Conservation (phyloP, 2,329 filamentous ascomycete species). For the Aspergillus phoenicis region DNA sequence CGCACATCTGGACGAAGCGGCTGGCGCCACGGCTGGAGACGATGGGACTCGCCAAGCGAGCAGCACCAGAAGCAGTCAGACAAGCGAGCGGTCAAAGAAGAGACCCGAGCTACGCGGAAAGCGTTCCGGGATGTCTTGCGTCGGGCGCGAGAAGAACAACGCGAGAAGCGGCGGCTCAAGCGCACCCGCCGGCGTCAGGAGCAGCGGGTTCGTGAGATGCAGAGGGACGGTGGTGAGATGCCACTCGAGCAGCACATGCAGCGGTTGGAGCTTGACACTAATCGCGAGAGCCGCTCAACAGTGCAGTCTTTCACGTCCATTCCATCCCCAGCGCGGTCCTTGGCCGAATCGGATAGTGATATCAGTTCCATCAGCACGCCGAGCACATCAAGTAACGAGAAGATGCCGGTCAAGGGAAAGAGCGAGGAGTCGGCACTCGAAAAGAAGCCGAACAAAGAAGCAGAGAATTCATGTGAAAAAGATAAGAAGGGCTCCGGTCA, state of each 20-base stretch:
- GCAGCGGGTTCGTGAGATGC: slow-evolving; percentile 16
- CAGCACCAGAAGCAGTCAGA: slow-evolving; percentile 34
- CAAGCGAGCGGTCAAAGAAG: slow-evolving; percentile 38
- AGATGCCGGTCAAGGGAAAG: slow-evolving; percentile 4
- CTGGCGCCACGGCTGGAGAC: slow-evolving; percentile 31
- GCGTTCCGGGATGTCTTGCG: slow-evolving; percentile 40
- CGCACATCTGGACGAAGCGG: slow-evolving; percentile 25
- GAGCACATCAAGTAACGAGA: slow-evolving; percentile 20
- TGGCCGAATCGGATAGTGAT: slow-evolving; percentile 20
- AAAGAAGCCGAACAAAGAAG: neutral
- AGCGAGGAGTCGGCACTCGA: slow-evolving; percentile 1
- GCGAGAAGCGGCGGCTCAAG: slow-evolving; percentile 29
- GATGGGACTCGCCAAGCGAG: slow-evolving; percentile 41
- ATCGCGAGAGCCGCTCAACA: slow-evolving; percentile 16
- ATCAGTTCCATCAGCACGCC: slow-evolving; percentile 25
- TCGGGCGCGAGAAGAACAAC: slow-evolving; percentile 41
- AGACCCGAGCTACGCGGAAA: slow-evolving; percentile 40
- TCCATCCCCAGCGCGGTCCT: slow-evolving; percentile 15
- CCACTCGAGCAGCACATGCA: slow-evolving; percentile 26
- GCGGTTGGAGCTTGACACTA: slow-evolving; percentile 23
- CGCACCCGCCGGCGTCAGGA: slow-evolving; percentile 28
- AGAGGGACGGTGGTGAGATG: slow-evolving; percentile 13
- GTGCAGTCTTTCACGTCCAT: slow-evolving; percentile 15
- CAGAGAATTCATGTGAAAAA: neutral
- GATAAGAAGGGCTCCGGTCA: neutral